Evolutionary conservation across 1,284 basidiomycete species (phyloP).

Genomic region (Phellinidium pouzarii): DNA sequence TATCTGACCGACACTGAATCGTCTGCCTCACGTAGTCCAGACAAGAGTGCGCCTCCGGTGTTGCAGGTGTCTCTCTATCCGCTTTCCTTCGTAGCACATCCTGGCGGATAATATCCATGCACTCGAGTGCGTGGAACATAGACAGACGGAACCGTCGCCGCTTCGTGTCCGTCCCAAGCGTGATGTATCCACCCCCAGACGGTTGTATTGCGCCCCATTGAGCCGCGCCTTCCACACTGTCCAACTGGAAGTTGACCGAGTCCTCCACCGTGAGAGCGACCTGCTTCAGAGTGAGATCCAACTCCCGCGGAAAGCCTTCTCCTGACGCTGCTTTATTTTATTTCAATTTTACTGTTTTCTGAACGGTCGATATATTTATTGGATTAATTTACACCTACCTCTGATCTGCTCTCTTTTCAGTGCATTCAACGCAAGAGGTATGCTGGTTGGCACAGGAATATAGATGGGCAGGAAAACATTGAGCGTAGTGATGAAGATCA

Average conservation of each 20-base stretch:
- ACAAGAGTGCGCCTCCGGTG: constrained; percentile 13
- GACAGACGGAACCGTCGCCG: constrained; percentile 10
- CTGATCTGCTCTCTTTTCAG: not conserved
- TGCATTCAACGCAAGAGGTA: not conserved
- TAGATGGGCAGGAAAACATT: constrained; percentile 14
- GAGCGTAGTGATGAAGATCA: constrained; percentile 8
- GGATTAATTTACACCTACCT: no score
- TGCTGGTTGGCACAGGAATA: constrained; percentile 4
- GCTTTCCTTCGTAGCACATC: constrained; percentile 14
- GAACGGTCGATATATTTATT: no score
- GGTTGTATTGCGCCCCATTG: constrained; percentile 16
- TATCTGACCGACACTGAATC: constrained; percentile 15
- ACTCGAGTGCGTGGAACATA: constrained; percentile 18
- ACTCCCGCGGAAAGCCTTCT: not conserved
- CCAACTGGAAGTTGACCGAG: constrained; percentile 18
- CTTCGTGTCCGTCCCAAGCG: constrained; percentile 5
- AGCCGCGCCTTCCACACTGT: constrained; percentile 13
- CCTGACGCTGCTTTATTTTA: not conserved
- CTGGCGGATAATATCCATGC: constrained; percentile 11
- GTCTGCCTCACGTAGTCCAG: constrained; percentile 17
- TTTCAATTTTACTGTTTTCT: not conserved
- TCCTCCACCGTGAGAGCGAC: constrained; percentile 18
- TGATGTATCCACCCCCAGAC: constrained; percentile 14
- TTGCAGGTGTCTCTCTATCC: constrained; percentile 5
- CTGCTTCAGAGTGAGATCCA: constrained; percentile 2